phyloP scores from a whole-genome alignment of 345 rosid genomes.

The Syzygium oleosum region DNA sequence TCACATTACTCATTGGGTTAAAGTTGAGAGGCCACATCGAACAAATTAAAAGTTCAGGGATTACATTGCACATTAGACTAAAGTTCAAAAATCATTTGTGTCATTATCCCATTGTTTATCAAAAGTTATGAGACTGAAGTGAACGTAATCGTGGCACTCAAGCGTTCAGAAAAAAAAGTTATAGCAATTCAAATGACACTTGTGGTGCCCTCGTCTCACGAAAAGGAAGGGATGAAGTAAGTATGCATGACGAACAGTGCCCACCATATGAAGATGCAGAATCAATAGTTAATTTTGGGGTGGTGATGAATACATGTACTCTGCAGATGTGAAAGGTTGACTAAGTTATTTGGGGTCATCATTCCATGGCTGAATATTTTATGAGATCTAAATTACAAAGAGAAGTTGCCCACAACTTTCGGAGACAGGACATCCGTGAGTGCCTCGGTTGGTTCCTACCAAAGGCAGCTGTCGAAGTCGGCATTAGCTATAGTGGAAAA shows the following conservation, averaged over 20 bases:
- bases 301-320: not conserved
- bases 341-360: not conserved
- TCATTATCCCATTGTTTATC: not conserved
- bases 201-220: not conserved
- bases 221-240: not conserved
- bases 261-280: not conserved
- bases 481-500: not conserved
- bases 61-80: too few species aligned
- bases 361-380: not conserved
- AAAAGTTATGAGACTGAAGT: not conserved
- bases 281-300: not conserved
- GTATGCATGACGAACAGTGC: not conserved
- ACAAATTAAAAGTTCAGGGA: too few species aligned
- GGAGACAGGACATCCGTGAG: not conserved
- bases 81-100: too few species aligned
- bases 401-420: not conserved
- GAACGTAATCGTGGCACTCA: not conserved
- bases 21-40: too few species aligned
- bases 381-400: not conserved
- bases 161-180: not conserved
- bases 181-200: not conserved
- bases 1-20: too few species aligned
- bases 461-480: not conserved
- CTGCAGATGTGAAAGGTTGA: constrained; percentile 1
- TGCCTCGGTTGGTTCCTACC: not conserved